Percentiles rank a stretch among this genome's conserved stretches.
These are phyloP conservation scores for Hypoxylon subgilvum DNA, from an alignment of 495 filamentous ascomycete species.

Conservation along the genomic window DNA sequence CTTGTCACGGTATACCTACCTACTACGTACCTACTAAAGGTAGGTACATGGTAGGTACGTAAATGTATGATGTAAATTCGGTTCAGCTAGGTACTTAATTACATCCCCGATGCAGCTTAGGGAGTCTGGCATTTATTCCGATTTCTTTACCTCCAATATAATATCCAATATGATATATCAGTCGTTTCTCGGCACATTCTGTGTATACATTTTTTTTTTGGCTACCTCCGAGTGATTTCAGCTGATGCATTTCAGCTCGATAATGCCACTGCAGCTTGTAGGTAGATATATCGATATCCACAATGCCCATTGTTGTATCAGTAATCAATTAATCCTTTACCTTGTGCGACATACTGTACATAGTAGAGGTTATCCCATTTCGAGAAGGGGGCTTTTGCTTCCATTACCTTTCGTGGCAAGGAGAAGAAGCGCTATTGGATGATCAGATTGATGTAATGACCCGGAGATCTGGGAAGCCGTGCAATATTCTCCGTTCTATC, in stretches of 20 bases:
- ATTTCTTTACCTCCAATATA: too few species aligned
- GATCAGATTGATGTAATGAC: constrained; percentile 14
- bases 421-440: constrained; percentile 21
- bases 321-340: constrained; percentile 32
- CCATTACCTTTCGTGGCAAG: constrained; percentile 23
- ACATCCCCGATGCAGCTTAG: background rate
- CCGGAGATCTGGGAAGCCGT: constrained; percentile 30
- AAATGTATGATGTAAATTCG: too few species aligned
- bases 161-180: background rate
- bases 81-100: background rate
- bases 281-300: too few species aligned
- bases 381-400: constrained; percentile 21
- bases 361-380: constrained; percentile 21
- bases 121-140: background rate
- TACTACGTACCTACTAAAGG: background rate
- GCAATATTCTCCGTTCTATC: constrained; percentile 33
- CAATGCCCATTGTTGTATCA: constrained; percentile 24
- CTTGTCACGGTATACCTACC: too few species aligned
- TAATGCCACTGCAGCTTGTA: too few species aligned
- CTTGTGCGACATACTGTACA: too few species aligned
- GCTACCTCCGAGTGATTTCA: too few species aligned
- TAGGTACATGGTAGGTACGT: background rate
- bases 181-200: too few species aligned
- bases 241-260: background rate
- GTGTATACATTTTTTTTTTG: too few species aligned